Evolutionary conservation across 129 eudicot genomes (phyloP).

Genomic region (Chrysanthemum seticuspe): DNA sequence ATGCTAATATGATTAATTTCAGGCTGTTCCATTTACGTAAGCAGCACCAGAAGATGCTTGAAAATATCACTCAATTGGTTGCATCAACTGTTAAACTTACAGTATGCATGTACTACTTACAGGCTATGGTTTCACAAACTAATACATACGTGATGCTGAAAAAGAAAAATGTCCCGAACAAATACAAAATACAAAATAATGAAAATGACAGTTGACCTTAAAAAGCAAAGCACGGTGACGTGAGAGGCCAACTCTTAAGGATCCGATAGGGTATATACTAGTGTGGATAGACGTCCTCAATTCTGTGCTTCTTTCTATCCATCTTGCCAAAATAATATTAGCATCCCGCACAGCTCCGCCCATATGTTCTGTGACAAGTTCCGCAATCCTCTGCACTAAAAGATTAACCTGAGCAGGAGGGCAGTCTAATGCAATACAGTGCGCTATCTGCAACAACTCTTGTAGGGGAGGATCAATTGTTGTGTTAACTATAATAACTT

Average conservation of each 20-base stretch:
- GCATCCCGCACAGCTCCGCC: conserved; percentile 98
- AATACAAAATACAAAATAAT: conserved; percentile 9
- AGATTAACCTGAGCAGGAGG: conserved; percentile 55
- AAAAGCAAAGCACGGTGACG: conserved; percentile 99
- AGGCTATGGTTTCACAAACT: too few relatives aligned
- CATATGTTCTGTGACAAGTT: conserved; percentile 89
- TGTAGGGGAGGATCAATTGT: conserved; percentile 77
- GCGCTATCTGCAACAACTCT: conserved; percentile 92
- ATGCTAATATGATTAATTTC: too few relatives aligned
- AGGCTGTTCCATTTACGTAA: too few relatives aligned
- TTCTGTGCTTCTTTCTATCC: conserved; percentile 88
- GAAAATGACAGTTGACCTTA: conserved; percentile 53
- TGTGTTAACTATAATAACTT: conserved; percentile 75
- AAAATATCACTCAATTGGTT: too few relatives aligned
- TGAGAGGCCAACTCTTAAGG: conserved; percentile 74
- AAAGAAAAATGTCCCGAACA: background rate
- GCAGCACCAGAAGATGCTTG: too few relatives aligned
- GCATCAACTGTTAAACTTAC: too few relatives aligned
- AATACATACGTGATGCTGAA: background rate
- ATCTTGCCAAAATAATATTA: conserved; percentile 61
- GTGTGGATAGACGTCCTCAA: conserved; percentile 89
- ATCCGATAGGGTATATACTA: conserved; percentile 82
- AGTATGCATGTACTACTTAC: too few relatives aligned
- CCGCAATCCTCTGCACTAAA: conserved; percentile 89
- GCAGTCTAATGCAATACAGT: conserved; percentile 77